A percentile compares a stretch with the other conserved stretches of the same genome.
Conservation (phyloP, 2,329 filamentous ascomycete genomes). For the Thielaviopsis musarum region DNA sequence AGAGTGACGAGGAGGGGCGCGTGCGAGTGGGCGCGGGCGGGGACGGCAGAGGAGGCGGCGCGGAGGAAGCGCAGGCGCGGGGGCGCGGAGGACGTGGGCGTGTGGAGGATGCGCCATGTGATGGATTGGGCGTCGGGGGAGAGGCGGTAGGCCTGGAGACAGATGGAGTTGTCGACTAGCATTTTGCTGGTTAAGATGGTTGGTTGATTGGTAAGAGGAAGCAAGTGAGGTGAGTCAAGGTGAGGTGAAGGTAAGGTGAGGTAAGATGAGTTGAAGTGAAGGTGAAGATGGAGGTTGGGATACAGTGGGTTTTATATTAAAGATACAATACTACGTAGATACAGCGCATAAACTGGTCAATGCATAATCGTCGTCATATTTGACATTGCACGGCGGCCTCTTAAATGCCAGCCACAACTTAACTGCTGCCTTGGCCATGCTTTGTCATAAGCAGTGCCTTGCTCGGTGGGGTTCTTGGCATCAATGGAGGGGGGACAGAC, state of each 20-base stretch:
- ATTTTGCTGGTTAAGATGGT: background rate
- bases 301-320: background rate
- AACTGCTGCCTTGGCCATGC: too few species aligned
- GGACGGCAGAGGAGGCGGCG: background rate
- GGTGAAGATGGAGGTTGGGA: background rate
- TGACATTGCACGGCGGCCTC: too few species aligned
- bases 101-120: constrained; percentile 4
- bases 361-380: too few species aligned
- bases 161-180: background rate
- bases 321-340: too few species aligned
- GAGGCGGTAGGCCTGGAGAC: constrained; percentile 2
- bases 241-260: too few species aligned
- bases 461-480: too few species aligned
- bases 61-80: background rate
- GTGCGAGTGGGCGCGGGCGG: background rate
- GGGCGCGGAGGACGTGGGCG: background rate
- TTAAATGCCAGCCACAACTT: too few species aligned
- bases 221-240: too few species aligned
- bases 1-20: background rate
- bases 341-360: too few species aligned
- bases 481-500: too few species aligned
- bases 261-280: too few species aligned
- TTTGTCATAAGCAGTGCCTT: too few species aligned
- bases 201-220: background rate
- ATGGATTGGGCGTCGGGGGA: background rate